Evolutionary conservation across 2,329 filamentous ascomycete genomes (phyloP), one percentile per base, ranked within the genome.

Genomic region (Fusarium sp.): DNA sequence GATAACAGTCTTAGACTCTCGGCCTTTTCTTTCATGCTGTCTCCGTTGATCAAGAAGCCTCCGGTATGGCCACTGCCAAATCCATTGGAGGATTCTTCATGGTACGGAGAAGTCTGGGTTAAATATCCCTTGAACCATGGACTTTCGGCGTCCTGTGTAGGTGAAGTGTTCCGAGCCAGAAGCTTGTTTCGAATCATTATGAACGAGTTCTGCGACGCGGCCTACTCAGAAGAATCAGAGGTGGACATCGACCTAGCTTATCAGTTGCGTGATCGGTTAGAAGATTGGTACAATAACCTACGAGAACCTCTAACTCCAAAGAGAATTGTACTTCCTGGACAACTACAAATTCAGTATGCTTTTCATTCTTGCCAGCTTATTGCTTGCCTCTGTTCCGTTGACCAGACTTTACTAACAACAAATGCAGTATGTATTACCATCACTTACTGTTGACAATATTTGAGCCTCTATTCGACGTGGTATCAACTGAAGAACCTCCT

Each of bases 61-160:
- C 79, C 79, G 1, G 24, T 48, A 4, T 73, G 70, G 58, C 67
- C 62, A 4, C 59, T 81, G 3, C 79, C 77, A 10, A 71, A 77
- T 21, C 62, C 73, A 0, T 44, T 54, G 4, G 12, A 70, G 1
- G 62, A 74, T 7, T 2, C 62, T 0, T 43, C 49, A 1, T 80
- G 74, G 71, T 80, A 78, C 28, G 77, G 78, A 6, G 79, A 82
- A 43, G 65, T 78, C 4, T 77, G 73, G 72, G 56, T 80, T 1
- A 76, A 70, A 20, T 82, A 81, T 52, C 79, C 79, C 1, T 30
- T 70, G 7, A 68, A 62, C 11, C 44, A 65, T 0, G 60, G 59
- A 1, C 67, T 74, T 2, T 66, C 69, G 8, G 65, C 74, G 0
- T 67, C 67, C 1, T 49, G 68, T 17, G 73, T 77, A 48, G 74